A percentile compares a stretch with the other conserved stretches of the same genome.
Evolutionary conservation across 208 protist genomes (phyloP).

Genomic region (Crithidia sp.): DNA sequence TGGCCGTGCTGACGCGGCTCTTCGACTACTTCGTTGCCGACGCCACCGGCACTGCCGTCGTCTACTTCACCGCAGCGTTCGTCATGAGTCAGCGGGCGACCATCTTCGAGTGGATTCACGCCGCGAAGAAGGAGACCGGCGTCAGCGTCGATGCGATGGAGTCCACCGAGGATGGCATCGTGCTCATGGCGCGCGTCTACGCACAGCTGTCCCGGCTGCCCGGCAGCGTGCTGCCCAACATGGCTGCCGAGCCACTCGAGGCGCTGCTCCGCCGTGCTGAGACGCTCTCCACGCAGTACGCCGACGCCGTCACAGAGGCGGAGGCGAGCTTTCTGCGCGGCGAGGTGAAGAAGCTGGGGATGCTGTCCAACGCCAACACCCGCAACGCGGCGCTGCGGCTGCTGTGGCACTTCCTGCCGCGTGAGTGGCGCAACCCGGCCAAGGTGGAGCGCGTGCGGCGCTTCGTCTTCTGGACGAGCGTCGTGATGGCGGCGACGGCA

Average conservation of each 20-base stretch:
- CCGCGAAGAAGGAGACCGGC: constrained; percentile 34
- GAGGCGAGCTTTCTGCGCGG: constrained; percentile 59
- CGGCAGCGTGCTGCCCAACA: constrained; percentile 35
- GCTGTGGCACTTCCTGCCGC: constrained; percentile 66
- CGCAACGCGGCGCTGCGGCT: constrained; percentile 76
- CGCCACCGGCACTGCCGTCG: constrained; percentile 44
- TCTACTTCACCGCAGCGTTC: constrained; percentile 85
- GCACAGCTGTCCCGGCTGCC: constrained; percentile 60
- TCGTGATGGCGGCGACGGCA: constrained; percentile 37
- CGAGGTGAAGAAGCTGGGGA: constrained; percentile 55
- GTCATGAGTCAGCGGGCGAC: constrained; percentile 55
- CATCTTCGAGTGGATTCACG: constrained; percentile 57
- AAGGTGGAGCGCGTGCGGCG: constrained; percentile 28
- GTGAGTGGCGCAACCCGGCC: constrained; percentile 80
- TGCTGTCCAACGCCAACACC: constrained; percentile 64
- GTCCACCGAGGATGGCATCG: constrained; percentile 45
- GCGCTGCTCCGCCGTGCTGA: constrained; percentile 43
- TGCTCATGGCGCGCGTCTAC: constrained; percentile 80
- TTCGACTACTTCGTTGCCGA: constrained; percentile 84
- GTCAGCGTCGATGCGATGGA: constrained; percentile 25
- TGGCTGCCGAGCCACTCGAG: constrained; percentile 37
- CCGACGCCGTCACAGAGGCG: constrained; percentile 32
- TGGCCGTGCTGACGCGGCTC: constrained; percentile 50
- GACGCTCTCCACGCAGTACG: constrained; percentile 37
- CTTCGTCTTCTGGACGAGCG: constrained; percentile 30